Base-by-base conservation (phyloP, 768 basidiomycete genomes). In the Pluteus cervinus region DNA sequence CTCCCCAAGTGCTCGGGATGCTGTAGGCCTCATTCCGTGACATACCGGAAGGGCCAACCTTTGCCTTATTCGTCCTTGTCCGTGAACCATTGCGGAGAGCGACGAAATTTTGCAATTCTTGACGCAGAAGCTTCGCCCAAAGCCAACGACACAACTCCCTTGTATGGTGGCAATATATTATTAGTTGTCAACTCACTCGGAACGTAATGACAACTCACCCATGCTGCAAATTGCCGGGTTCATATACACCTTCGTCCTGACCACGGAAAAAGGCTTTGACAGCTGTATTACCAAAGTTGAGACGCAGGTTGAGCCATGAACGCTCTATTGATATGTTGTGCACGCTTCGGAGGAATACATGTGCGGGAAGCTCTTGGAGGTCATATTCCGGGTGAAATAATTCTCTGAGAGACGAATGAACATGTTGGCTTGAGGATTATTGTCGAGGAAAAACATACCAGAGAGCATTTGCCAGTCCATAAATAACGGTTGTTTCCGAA, bases 321-420 rank as follows among this genome's bases (percentile, higher is more conserved):
- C 44, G 34, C 30, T 53, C 48, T 18, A 49, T 41, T 7, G 35
- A 14, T 16, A 53, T 53, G 31, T 53, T 51, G 17, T 39, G 44
- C 1, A 51, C 34, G 24, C 50, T 54, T 10, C 42, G 33, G 5
- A 51, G 42, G 40, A 45, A 54, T 4, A 33, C 20, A 30, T 54
- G 42, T 11, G 50, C 46, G 9, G 50, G 46, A 10, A 50, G 18
- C 10, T 46, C 43, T 15, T 44, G 5, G 23, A 33, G 17, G 18
- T 36, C 24, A 40, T 26, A 25, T 31, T 49, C 37, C 29, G 34
- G 28, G 33, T 32, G 36, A 17, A 37, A 44, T 7, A 32, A 25
- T 30, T 39, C 41, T 17, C 47, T 45, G 24, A 32, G 34, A 24
- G 12, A 9, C n/a, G 14, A 35, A 33, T 12, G 21, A 37, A 34